These are phyloP conservation scores for Amanita molliuscula DNA, from an alignment of 768 basidiomycete species.

Conservation along the genomic window DNA sequence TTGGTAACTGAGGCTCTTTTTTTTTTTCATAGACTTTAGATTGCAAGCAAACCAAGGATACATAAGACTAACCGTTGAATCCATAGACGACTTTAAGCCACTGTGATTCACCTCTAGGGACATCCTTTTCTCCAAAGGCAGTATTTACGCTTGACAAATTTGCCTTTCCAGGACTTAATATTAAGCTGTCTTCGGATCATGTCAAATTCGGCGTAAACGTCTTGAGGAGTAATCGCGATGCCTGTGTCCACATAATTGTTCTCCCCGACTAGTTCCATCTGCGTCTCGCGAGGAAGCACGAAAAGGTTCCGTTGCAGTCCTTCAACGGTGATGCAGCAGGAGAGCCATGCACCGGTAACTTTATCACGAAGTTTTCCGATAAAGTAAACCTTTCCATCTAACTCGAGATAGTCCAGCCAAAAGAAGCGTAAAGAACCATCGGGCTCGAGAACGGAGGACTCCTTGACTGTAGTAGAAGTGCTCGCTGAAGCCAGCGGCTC, in stretches of 20 bases:
- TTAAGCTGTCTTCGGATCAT: constrained; percentile 58
- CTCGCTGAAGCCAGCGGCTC: constrained; percentile 32
- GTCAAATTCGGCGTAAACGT: constrained; percentile 81
- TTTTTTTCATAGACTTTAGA: constrained; percentile 3
- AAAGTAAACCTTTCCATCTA: constrained; percentile 76
- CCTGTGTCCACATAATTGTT: constrained; percentile 66
- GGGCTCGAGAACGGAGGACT: constrained; percentile 48
- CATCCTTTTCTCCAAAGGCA: constrained; percentile 81
- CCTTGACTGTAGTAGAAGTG: constrained; percentile 19
- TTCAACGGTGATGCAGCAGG: constrained; percentile 80
- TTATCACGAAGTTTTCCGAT: constrained; percentile 88
- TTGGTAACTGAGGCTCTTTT: constrained; percentile 65
- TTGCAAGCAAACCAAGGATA: neutral
- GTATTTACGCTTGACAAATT: constrained; percentile 84
- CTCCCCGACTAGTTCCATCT: constrained; percentile 45
- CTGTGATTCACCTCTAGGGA: constrained; percentile 67
- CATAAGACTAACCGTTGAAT: constrained; percentile 58
- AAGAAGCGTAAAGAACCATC: constrained; percentile 87
- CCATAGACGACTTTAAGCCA: constrained; percentile 95
- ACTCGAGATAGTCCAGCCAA: constrained; percentile 94
- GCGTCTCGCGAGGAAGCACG: constrained; percentile 67
- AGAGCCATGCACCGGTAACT: constrained; percentile 56
- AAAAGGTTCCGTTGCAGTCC: constrained; percentile 87
- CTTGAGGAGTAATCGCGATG: constrained; percentile 52
- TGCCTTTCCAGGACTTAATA: constrained; percentile 70